Evolutionary conservation across 192 early-diverging fungal genomes (phyloP), one percentile per base, ranked within the genome.

Genomic region (Pilaira anomala): DNA sequence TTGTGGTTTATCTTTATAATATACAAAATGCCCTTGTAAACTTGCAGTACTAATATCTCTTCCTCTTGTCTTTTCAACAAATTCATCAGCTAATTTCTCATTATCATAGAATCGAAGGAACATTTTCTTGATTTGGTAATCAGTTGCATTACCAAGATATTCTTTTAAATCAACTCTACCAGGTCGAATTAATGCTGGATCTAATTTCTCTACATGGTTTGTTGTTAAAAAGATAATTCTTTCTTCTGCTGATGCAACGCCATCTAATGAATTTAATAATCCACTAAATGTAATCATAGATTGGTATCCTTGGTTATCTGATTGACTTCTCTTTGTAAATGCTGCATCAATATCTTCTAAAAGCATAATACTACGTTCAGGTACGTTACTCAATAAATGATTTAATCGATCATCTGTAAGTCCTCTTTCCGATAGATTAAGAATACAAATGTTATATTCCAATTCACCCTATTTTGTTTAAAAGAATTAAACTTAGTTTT

Each of bases 21-120:
- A 75, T 8, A 96, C 93, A 87, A 98, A 98, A 77, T 98, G 97
- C 3, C 97, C 97, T 76, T 98, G 97, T 30, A 98, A 69, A 62
- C 82, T 82, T 0, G 95, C 95, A 5, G 94, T 92, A 73, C 92
- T 94, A 30, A 93, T 80, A 4, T 67, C 60, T 40, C 81, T 73
- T 29, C 78, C 80, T 21, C 69, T 62, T 12, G 87, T 56, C 22
- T 60, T 71, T 2, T 74, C 52, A 1, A 90, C 86, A 85, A 98
- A 97, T 55, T 65, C 48, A 2, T 89, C 80, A 8, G 88, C 94
- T 60, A 92, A 69, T 14, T 63, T 69, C 0, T 67, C 30, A 7
- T 81, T 79, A 8, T 73, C 76, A 69, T 91, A 95, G 72, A 95
- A 95, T 8, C 92, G 76, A 29, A 79, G 73, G 68, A 95, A 95